Evolutionary conservation across 2,329 filamentous ascomycete species (phyloP).

Genomic region (Trichophyton equinum): DNA sequence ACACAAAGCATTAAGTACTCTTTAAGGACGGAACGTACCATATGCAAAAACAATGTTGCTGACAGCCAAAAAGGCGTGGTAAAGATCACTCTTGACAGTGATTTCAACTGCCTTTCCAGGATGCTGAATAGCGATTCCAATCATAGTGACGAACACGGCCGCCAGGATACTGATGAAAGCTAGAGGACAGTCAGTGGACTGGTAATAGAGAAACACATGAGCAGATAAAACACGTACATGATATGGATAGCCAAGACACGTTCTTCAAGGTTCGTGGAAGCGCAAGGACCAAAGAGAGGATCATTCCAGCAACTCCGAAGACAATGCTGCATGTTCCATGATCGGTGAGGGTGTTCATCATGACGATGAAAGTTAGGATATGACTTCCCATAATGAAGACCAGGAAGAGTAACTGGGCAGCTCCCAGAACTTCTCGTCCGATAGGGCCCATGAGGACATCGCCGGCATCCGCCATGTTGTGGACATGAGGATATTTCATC

Average conservation of each 20-base stretch:
- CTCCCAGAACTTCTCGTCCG: conserved; percentile 50
- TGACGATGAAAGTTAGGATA: conserved; percentile 56
- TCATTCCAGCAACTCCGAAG: conserved; percentile 48
- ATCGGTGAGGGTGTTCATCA: conserved; percentile 51
- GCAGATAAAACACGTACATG: conserved; percentile 31
- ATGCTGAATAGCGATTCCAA: conserved; percentile 46
- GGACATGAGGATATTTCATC: conserved; percentile 44
- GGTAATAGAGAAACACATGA: conserved; percentile 9
- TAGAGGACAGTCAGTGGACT: conserved; percentile 15
- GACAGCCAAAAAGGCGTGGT: conserved; percentile 47
- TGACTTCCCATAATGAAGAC: conserved; percentile 62
- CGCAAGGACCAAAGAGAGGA: conserved; percentile 47
- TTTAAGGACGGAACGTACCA: conserved; percentile 26
- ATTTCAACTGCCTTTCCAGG: conserved; percentile 29
- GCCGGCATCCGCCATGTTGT: conserved; percentile 57
- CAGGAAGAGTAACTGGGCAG: conserved; percentile 51
- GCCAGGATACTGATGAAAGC: conserved; percentile 51
- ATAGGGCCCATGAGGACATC: conserved; percentile 47
- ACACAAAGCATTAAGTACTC: not conserved
- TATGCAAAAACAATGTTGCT: conserved; percentile 62
- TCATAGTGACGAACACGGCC: conserved; percentile 55
- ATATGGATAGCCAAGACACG: conserved; percentile 49
- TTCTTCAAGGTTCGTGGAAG: conserved; percentile 51
- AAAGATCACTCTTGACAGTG: conserved; percentile 34
- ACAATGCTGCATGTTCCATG: conserved; percentile 52